Evolutionary conservation across 805 yeast species (phyloP).

Genomic region (Tanozyma kutaoensis): DNA sequence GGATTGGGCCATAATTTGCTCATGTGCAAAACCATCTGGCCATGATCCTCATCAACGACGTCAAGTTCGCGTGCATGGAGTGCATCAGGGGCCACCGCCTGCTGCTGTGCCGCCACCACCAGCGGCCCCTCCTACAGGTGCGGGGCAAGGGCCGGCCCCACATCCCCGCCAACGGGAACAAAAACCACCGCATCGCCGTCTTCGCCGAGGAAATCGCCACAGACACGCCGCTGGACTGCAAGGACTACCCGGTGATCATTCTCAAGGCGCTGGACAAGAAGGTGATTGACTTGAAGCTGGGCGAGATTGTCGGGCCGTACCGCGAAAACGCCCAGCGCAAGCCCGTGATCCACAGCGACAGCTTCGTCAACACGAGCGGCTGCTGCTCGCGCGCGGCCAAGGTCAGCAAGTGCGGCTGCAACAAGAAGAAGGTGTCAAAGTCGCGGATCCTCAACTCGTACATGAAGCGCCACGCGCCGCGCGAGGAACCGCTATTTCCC

Average conservation of each 20-base stretch:
- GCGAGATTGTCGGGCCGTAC: constrained; percentile 27
- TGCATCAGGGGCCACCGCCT: constrained; percentile 93
- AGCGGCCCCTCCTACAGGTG: constrained; percentile 72
- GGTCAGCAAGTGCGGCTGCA: constrained; percentile 17
- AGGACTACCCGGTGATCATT: constrained; percentile 15
- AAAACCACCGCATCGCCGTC: constrained; percentile 46
- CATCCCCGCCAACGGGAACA: constrained; percentile 33
- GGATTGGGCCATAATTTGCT: too few species aligned
- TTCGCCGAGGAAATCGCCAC: constrained; percentile 1
- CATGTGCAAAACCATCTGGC: neutral
- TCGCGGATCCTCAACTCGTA: constrained; percentile 21
- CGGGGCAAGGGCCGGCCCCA: constrained; percentile 84
- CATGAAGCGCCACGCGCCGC: constrained; percentile 6
- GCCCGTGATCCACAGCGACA: constrained; percentile 8
- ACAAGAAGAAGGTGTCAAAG: constrained; percentile 16
- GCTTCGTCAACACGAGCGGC: constrained; percentile 18
- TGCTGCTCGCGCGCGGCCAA: constrained; percentile 17
- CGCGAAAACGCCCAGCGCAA: constrained; percentile 5
- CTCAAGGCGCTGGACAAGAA: constrained; percentile 24
- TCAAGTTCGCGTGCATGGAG: constrained; percentile 70
- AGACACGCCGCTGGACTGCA: constrained; percentile 1
- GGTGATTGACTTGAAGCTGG: constrained; percentile 22
- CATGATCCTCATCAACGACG: constrained; percentile 72
- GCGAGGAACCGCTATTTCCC: neutral
- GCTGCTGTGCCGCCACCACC: constrained; percentile 70